phyloP scores from a whole-genome alignment of 2,329 filamentous ascomycete genomes.

The Fusarium dimerum region DNA sequence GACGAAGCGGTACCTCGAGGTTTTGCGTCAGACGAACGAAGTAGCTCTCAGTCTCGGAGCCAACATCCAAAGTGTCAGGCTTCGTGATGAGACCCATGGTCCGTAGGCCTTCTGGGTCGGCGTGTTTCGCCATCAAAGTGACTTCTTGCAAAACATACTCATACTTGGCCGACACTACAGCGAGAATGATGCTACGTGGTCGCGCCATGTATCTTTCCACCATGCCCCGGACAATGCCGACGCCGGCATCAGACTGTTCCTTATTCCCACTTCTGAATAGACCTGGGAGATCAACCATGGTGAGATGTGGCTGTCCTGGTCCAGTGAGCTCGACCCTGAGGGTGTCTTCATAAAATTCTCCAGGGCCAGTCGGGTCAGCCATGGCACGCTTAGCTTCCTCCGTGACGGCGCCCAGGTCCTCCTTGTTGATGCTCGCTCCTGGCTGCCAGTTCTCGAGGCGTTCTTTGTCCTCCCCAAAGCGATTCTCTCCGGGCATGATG shows the following conservation, averaged over 20 bases:
- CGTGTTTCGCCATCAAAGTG: not conserved
- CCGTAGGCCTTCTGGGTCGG: slow-evolving; percentile 1
- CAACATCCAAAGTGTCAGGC: slow-evolving; percentile 9
- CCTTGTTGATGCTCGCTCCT: slow-evolving; percentile 21
- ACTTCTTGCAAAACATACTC: slow-evolving; percentile 29
- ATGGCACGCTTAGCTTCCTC: slow-evolving; percentile 47
- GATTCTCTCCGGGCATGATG: slow-evolving; percentile 29
- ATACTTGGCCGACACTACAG: slow-evolving; percentile 43
- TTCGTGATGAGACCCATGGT: slow-evolving; percentile 19
- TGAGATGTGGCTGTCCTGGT: slow-evolving; percentile 37
- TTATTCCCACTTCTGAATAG: slow-evolving; percentile 40
- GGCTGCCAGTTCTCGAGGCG: slow-evolving; percentile 19
- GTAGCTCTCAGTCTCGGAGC: slow-evolving; percentile 4
- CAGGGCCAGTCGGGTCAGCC: slow-evolving; percentile 29
- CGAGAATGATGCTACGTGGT: slow-evolving; percentile 46
- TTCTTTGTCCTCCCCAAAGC: slow-evolving; percentile 1
- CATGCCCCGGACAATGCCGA: slow-evolving; percentile 36
- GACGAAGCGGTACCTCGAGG: slow-evolving; percentile 5
- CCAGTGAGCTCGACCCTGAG: slow-evolving; percentile 28
- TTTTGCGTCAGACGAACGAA: slow-evolving; percentile 12
- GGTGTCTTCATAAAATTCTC: slow-evolving; percentile 20
- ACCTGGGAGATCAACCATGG: slow-evolving; percentile 50
- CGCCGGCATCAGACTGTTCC: slow-evolving; percentile 34
- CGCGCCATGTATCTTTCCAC: slow-evolving; percentile 43
- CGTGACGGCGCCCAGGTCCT: slow-evolving; percentile 30